phyloP scores from a whole-genome alignment of 805 yeast species.

The Lipomyces yamanashiensis region DNA sequence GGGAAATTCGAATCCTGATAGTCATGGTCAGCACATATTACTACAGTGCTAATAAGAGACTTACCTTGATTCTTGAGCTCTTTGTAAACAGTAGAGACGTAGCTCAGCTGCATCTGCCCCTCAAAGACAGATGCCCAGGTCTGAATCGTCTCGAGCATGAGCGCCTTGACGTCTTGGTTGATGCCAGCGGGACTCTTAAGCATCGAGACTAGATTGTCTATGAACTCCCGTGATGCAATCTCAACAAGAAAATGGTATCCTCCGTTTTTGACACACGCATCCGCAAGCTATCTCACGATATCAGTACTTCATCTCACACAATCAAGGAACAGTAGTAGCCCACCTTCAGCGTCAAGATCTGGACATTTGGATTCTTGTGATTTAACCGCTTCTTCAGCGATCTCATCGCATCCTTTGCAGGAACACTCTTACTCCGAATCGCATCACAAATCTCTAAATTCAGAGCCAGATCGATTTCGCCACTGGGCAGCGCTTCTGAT shows the following conservation, averaged over 20 bases:
- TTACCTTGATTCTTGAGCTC: slow-evolving; percentile 60
- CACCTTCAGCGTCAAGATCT: slow-evolving; percentile 62
- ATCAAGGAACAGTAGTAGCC: background rate
- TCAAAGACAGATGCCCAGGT: slow-evolving; percentile 79
- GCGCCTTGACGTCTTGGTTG: slow-evolving; percentile 60
- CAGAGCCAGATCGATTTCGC: slow-evolving; percentile 72
- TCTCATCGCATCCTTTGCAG: slow-evolving; percentile 83
- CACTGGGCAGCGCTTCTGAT: slow-evolving; percentile 87
- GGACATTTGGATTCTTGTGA: slow-evolving; percentile 77
- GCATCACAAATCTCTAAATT: slow-evolving; percentile 87
- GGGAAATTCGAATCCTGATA: slow-evolving; percentile 45
- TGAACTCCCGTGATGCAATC: slow-evolving; percentile 80
- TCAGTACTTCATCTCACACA: background rate
- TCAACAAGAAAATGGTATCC: slow-evolving; percentile 84
- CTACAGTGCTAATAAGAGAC: slow-evolving; percentile 36
- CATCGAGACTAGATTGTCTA: slow-evolving; percentile 68
- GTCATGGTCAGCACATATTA: background rate
- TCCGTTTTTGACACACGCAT: slow-evolving; percentile 89
- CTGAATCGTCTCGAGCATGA: slow-evolving; percentile 68
- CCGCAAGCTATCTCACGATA: slow-evolving; percentile 58
- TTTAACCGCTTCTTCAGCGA: slow-evolving; percentile 75
- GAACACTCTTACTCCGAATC: slow-evolving; percentile 78
- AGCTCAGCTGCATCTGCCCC: slow-evolving; percentile 64
- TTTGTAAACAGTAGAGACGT: slow-evolving; percentile 65
- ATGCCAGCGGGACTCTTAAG: slow-evolving; percentile 47